Evolutionary conservation across 2,329 filamentous ascomycete genomes (phyloP).

Genomic region (Fonsecaea pedrosoi): DNA sequence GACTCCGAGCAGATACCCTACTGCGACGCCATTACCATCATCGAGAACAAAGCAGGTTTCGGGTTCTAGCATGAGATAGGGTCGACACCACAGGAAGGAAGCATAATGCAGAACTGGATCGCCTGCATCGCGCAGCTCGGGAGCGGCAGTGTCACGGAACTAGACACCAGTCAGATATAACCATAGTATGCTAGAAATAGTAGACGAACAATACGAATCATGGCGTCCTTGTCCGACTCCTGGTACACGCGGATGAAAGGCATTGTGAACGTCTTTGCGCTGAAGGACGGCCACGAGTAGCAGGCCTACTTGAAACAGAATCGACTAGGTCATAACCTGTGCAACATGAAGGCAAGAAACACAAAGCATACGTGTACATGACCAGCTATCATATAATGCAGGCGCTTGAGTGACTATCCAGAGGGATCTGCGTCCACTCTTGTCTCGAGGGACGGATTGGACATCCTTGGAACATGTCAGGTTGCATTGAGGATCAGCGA

Average conservation of each 20-base stretch:
- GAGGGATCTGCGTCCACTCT: not conserved
- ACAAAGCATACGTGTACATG: not conserved
- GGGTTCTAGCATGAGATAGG: slow-evolving; percentile 32
- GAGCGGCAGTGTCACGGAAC: slow-evolving; percentile 37
- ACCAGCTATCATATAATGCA: not conserved
- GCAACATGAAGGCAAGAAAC: not conserved
- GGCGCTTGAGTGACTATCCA: not conserved
- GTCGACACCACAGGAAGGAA: slow-evolving; percentile 37
- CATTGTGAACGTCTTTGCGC: slow-evolving; percentile 18
- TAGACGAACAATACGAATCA: slow-evolving; percentile 34
- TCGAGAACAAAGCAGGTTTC: slow-evolving; percentile 37
- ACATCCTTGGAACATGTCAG: not conserved
- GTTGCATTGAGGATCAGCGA: not conserved
- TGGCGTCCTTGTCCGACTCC: slow-evolving; percentile 33
- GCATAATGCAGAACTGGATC: slow-evolving; percentile 31
- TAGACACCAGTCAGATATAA: slow-evolving; percentile 10
- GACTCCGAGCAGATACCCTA: slow-evolving; percentile 36
- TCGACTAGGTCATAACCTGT: not conserved
- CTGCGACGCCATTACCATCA: slow-evolving; percentile 34
- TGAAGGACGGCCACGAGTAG: not conserved
- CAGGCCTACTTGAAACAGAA: not conserved
- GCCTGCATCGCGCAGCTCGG: slow-evolving; percentile 27
- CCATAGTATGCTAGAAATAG: not conserved
- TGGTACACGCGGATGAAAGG: slow-evolving; percentile 34
- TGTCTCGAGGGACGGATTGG: not conserved